phyloP scores from a whole-genome alignment of 352 stramenopile genomes.

The Peronospora belbahrii region DNA sequence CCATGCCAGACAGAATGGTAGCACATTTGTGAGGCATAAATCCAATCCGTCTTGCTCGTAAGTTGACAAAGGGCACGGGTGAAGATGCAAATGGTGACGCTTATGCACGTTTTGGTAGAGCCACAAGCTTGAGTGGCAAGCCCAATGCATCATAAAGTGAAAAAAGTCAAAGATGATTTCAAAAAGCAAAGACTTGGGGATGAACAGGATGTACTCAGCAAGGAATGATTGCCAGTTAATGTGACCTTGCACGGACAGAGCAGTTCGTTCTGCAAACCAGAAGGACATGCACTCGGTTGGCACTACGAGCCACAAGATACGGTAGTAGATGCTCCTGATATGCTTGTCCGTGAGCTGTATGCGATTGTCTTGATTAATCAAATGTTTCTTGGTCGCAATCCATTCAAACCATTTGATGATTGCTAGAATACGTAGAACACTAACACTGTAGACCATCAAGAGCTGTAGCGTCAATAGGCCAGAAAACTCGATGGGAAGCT shows the following conservation, averaged over 20 bases:
- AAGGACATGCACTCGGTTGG: slow-evolving; percentile 65
- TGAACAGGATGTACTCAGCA: slow-evolving; percentile 47
- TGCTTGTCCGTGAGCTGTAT: slow-evolving; percentile 35
- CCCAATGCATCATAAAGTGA: slow-evolving; percentile 73
- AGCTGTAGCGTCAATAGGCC: not conserved
- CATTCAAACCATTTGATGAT: slow-evolving; percentile 76
- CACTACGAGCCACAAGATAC: slow-evolving; percentile 59
- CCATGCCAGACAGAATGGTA: slow-evolving; percentile 56
- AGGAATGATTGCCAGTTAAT: slow-evolving; percentile 25
- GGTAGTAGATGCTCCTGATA: slow-evolving; percentile 40
- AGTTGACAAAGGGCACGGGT: slow-evolving; percentile 71
- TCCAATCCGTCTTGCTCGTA: slow-evolving; percentile 81
- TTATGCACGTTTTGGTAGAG: slow-evolving; percentile 82
- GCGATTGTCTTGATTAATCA: slow-evolving; percentile 60
- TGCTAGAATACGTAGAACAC: slow-evolving; percentile 45
- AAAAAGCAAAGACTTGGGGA: slow-evolving; percentile 80
- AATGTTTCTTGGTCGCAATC: slow-evolving; percentile 62
- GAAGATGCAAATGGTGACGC: slow-evolving; percentile 67
- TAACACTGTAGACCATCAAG: slow-evolving; percentile 32
- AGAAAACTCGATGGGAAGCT: not conserved
- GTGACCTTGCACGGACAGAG: not conserved
- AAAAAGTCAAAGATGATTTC: slow-evolving; percentile 84
- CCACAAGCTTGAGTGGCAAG: slow-evolving; percentile 53
- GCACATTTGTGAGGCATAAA: slow-evolving; percentile 64
- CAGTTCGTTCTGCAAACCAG: slow-evolving; percentile 29